Base-by-base conservation (phyloP, 2,329 filamentous ascomycete species). In the Xylaria sp. region DNA sequence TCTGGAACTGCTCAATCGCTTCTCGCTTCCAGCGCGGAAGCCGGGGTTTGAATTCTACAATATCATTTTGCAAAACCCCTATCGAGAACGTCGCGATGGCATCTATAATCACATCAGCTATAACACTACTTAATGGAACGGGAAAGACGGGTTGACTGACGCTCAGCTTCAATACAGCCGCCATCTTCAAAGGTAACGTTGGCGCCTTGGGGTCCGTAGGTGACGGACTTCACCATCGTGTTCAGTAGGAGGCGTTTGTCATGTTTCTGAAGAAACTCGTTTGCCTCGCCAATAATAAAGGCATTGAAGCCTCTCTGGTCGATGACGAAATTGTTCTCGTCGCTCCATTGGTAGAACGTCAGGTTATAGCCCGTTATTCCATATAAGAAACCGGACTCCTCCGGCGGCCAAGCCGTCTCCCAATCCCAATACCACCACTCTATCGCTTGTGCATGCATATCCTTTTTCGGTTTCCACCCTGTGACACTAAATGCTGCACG, bases 61-160 rank as follows among this genome's bases (percentile, higher is more conserved):
- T 84, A 2, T 88, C 83, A 69, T 88, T 87, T 75, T 92, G 90
- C 0, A 92, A 81, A 0, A 92, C 90, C 1, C 91, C 90, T 0
- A 92, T 79, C 0, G 89, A 90, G 77, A 93, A 92, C 0, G 90
- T 92, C 73, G 85, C 86, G 69, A 92, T 86, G 1, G 89, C 90
- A 71, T 77, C 76, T 77, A 20, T 28, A 20, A 46, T 79, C 20
- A 15, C n/a, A 59, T 76, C 39, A 75, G 72, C 20, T 66, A 63
- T 9, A 15, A 31, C 34, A 3, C 31, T 41, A 13, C 8, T n/a
- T 10, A 54, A 59, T 18, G 8, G 34, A 37, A 37, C 34, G 10
- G 12, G 9, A 37, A 10, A 6, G 23, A 55, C 1, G 2, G 41
- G 34, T 55, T 48, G 46, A 62, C 75, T 73, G 48, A 77, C 76